phyloP scores from a whole-genome alignment of 2,329 filamentous ascomycete species.

The Trichoderma simmonsii region DNA sequence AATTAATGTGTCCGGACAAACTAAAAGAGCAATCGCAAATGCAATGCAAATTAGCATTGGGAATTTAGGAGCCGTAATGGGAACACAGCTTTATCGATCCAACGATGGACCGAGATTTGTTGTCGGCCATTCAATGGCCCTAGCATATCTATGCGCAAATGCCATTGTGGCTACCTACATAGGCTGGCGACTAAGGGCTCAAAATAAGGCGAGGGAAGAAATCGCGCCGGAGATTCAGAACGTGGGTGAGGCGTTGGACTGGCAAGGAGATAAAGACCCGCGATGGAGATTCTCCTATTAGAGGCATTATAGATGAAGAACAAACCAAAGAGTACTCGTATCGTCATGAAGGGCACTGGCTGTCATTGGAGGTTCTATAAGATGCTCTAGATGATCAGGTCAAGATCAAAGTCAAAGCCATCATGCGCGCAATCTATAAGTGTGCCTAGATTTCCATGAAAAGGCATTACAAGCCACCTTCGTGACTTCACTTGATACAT shows the following conservation, averaged over 20 bases:
- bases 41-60: conserved; percentile 67
- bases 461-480: background rate
- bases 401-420: background rate
- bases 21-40: conserved; percentile 65
- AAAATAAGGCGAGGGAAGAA: conserved; percentile 54
- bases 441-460: background rate
- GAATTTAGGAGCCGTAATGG: conserved; percentile 65
- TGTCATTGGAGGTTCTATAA: background rate
- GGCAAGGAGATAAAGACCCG: conserved; percentile 60
- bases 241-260: conserved; percentile 51
- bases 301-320: background rate
- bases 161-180: conserved; percentile 32
- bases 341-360: background rate
- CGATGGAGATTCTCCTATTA: conserved; percentile 65
- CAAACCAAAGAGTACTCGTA: background rate
- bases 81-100: conserved; percentile 65
- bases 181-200: conserved; percentile 52
- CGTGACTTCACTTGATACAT: background rate
- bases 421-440: background rate
- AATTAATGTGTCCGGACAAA: conserved; percentile 69
- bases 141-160: conserved; percentile 59
- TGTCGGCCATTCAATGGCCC: conserved; percentile 63
- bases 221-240: conserved; percentile 41
- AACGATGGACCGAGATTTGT: conserved; percentile 60
- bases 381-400: background rate